A percentile compares a stretch with the other conserved stretches of the same genome.
phyloP scores from a whole-genome alignment of 2,329 filamentous ascomycete species.

The Ophiostoma australiae region DNA sequence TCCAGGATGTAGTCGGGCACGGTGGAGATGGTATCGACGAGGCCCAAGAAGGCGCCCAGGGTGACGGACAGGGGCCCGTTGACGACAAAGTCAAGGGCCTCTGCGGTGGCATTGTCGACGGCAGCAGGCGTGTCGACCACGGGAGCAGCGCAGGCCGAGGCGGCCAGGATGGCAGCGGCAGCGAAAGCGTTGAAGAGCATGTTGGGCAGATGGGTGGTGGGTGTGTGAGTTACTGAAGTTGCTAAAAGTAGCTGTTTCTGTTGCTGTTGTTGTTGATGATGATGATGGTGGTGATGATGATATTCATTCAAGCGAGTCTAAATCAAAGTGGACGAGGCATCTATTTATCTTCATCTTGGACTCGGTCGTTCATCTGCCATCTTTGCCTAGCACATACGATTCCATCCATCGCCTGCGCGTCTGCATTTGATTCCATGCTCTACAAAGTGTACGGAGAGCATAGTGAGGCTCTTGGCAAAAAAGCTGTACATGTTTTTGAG shows the following conservation, averaged over 20 bases:
- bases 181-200: background rate
- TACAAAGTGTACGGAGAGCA: background rate
- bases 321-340: background rate
- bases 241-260: no score
- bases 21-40: constrained; percentile 15
- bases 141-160: background rate
- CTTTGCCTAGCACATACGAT: no score
- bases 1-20: constrained; percentile 18
- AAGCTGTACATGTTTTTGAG: background rate
- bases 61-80: constrained; percentile 19
- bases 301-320: background rate
- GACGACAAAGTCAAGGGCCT: constrained; percentile 15
- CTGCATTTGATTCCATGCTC: background rate
- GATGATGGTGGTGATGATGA: background rate
- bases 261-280: no score
- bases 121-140: background rate
- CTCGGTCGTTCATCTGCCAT: background rate
- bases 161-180: background rate
- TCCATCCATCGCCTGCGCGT: background rate
- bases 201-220: background rate
- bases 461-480: background rate
- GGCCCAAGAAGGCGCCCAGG: constrained; percentile 18
- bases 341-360: background rate
- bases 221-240: no score
- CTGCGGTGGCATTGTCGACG: background rate